Conservation (phyloP, 2,329 filamentous ascomycete genomes). For the Ascochyta fabae region DNA sequence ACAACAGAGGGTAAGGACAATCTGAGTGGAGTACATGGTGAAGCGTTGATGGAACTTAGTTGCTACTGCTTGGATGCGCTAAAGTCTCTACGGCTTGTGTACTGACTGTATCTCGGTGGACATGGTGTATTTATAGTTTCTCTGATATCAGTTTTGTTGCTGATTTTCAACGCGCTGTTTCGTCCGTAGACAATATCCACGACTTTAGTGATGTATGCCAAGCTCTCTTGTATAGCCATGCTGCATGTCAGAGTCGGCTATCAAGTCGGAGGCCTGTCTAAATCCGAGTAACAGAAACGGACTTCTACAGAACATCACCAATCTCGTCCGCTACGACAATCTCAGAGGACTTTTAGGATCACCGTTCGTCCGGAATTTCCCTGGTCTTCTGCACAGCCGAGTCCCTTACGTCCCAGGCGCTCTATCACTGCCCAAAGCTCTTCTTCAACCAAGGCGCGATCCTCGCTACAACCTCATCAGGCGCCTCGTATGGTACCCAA, state of each 20-base stretch:
- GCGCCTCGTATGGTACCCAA: slow-evolving; percentile 47
- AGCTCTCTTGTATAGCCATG: not conserved
- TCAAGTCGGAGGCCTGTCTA: not conserved
- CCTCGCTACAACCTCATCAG: slow-evolving; percentile 35
- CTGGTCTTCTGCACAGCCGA: no score
- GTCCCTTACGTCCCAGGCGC: not conserved
- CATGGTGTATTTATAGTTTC: not conserved
- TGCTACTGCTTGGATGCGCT: not conserved
- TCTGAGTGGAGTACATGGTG: not conserved
- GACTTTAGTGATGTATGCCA: not conserved
- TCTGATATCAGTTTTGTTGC: not conserved
- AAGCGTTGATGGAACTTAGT: not conserved
- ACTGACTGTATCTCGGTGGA: not conserved
- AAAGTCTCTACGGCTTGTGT: not conserved
- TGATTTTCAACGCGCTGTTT: not conserved
- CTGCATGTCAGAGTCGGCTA: slow-evolving; percentile 7
- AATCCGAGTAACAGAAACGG: not conserved
- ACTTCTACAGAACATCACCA: not conserved
- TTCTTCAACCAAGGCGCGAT: slow-evolving; percentile 30
- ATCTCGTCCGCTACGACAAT: not conserved
- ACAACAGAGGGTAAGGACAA: not conserved
- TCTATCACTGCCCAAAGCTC: slow-evolving; percentile 12
- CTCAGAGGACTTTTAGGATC: no score
- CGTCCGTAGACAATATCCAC: not conserved
- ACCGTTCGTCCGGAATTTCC: no score